These are phyloP conservation scores for Cantharellus cinnabarinus DNA, from an alignment of 768 basidiomycete species.

Conservation along the genomic window DNA sequence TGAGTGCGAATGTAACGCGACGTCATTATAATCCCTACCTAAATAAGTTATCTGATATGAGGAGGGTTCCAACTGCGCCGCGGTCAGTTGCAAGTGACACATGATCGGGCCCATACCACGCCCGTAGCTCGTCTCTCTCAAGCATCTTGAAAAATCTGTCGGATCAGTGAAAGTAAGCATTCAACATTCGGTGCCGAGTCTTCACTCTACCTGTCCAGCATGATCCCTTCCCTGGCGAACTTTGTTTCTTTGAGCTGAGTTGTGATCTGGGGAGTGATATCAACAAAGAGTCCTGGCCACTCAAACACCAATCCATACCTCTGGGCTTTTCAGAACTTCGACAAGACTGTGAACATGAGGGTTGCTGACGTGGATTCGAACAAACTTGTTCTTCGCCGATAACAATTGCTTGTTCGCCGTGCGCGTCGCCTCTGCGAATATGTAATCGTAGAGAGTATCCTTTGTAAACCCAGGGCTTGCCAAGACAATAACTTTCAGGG, in stretches of 20 bases:
- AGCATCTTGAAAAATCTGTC: constrained; percentile 97
- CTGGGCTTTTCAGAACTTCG: constrained; percentile 85
- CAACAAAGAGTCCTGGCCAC: background rate
- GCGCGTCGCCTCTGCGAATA: constrained; percentile 59
- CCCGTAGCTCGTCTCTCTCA: constrained; percentile 79
- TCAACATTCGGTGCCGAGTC: background rate
- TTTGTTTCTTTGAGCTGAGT: constrained; percentile 81
- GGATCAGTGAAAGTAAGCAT: background rate
- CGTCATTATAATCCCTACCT: constrained; percentile 25
- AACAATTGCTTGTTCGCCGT: constrained; percentile 72
- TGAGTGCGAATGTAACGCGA: background rate
- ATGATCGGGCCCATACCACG: constrained; percentile 97
- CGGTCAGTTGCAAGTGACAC: constrained; percentile 80
- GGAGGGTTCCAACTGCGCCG: constrained; percentile 79
- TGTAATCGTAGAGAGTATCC: constrained; percentile 68
- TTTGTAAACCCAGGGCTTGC: constrained; percentile 94
- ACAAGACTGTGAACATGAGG: constrained; percentile 91
- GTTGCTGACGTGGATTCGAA: constrained; percentile 82
- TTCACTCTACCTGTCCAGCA: constrained; percentile 53
- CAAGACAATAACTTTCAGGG: constrained; percentile 77
- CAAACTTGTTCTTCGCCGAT: constrained; percentile 58
- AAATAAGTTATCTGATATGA: constrained; percentile 92
- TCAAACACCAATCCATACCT: constrained; percentile 27
- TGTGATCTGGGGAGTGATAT: constrained; percentile 29
- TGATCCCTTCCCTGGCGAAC: constrained; percentile 81